A percentile compares a stretch with the other conserved stretches of the same genome.
Evolutionary conservation across 805 yeast species (phyloP).

Genomic region (Wickerhamomyces alni): DNA sequence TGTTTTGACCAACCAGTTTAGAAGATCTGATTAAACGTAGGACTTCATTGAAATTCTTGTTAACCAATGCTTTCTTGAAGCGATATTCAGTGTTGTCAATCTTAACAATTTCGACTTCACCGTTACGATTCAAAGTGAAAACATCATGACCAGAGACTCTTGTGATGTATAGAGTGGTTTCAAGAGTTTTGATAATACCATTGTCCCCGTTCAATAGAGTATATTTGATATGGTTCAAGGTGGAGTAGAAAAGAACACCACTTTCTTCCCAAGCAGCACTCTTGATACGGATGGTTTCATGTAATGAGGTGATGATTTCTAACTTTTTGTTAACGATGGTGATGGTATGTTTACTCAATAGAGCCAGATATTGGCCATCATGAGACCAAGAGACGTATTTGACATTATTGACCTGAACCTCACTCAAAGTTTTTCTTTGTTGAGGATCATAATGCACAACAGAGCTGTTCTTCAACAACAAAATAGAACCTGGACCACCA

Average conservation of each 20-base stretch:
- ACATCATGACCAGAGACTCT: slow-evolving; percentile 66
- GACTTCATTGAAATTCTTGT: slow-evolving; percentile 87
- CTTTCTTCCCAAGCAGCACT: slow-evolving; percentile 97
- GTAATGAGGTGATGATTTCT: slow-evolving; percentile 76
- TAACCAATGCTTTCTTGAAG: slow-evolving; percentile 88
- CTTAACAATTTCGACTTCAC: slow-evolving; percentile 67
- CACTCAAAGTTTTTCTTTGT: slow-evolving; percentile 74
- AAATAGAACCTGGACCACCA: slow-evolving; percentile 80
- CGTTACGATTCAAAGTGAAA: slow-evolving; percentile 78
- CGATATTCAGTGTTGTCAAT: slow-evolving; percentile 97
- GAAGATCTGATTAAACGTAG: slow-evolving; percentile 82
- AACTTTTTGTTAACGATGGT: slow-evolving; percentile 79
- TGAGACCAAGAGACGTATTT: slow-evolving; percentile 87
- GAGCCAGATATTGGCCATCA: slow-evolving; percentile 83
- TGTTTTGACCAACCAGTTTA: slow-evolving; percentile 93
- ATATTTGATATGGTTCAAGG: slow-evolving; percentile 93
- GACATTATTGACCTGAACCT: slow-evolving; percentile 65
- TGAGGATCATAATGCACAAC: slow-evolving; percentile 89
- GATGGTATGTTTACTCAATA: slow-evolving; percentile 87
- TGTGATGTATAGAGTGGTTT: slow-evolving; percentile 77
- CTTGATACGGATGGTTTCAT: slow-evolving; percentile 94
- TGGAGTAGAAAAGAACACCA: slow-evolving; percentile 86
- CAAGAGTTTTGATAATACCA: slow-evolving; percentile 91
- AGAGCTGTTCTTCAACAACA: slow-evolving; percentile 63
- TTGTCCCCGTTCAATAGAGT: slow-evolving; percentile 88